Conservation (phyloP, 2,329 filamentous ascomycete species). For the Aspergillus sp. region DNA sequence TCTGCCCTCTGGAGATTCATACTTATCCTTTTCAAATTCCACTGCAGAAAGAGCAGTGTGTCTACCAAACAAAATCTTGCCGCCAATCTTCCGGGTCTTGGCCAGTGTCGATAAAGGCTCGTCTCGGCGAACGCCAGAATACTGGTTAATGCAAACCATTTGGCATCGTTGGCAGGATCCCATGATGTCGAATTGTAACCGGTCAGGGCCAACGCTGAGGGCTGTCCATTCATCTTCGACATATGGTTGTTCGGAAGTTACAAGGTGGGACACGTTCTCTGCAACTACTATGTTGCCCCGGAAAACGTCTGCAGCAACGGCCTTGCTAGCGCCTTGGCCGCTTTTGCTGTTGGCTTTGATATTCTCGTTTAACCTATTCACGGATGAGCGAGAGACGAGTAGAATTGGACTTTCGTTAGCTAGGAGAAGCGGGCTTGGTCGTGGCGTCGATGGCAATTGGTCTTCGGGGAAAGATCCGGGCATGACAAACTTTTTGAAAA, state of each 20-base stretch:
- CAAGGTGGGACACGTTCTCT: slow-evolving; percentile 39
- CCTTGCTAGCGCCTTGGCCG: slow-evolving; percentile 42
- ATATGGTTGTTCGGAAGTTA: slow-evolving; percentile 58
- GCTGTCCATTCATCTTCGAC: slow-evolving; percentile 73
- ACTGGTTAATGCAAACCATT: slow-evolving; percentile 93
- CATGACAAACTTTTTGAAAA: slow-evolving; percentile 28
- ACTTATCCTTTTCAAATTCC: slow-evolving; percentile 13
- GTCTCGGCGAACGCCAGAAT: slow-evolving; percentile 68
- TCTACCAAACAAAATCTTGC: slow-evolving; percentile 84
- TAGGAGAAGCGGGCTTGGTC: slow-evolving; percentile 59
- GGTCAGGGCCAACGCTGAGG: slow-evolving; percentile 56
- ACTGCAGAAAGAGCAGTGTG: slow-evolving; percentile 53
- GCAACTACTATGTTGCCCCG: slow-evolving; percentile 81
- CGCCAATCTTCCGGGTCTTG: slow-evolving; percentile 77
- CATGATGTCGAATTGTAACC: slow-evolving; percentile 53
- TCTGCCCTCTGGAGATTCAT: slow-evolving; percentile 10
- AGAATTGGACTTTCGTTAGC: slow-evolving; percentile 95
- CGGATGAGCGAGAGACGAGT: slow-evolving; percentile 72
- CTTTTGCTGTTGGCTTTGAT: slow-evolving; percentile 58
- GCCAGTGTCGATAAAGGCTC: slow-evolving; percentile 87
- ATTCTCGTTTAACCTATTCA: slow-evolving; percentile 69
- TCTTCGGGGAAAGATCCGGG: slow-evolving; percentile 51
- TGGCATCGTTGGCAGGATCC: slow-evolving; percentile 86
- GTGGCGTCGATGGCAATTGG: slow-evolving; percentile 49
- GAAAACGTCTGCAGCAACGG: slow-evolving; percentile 70